These are phyloP conservation scores for Zygotorulaspora chibaensis DNA, from an alignment of 805 yeast species.

Conservation along the genomic window DNA sequence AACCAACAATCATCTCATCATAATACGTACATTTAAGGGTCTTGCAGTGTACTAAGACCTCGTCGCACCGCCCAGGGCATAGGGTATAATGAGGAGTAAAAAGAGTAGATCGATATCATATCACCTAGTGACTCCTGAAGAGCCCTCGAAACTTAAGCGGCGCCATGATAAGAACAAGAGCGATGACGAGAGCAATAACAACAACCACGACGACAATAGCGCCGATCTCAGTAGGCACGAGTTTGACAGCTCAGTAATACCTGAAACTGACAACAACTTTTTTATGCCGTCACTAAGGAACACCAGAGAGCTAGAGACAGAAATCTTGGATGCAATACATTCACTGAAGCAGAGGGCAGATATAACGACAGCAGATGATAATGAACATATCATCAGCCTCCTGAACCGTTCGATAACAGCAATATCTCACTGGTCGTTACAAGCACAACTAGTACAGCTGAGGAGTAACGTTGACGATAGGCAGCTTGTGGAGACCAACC, in stretches of 20 bases:
- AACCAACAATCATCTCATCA: not conserved
- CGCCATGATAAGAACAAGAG: not conserved
- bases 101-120: conserved; percentile 8
- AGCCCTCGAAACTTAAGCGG: conserved; percentile 9
- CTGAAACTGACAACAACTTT: not conserved
- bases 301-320: conserved; percentile 26
- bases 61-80: not conserved
- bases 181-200: not conserved
- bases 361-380: conserved; percentile 8
- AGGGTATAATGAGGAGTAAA: conserved; percentile 4
- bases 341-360: conserved; percentile 12
- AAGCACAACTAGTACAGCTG: conserved; percentile 28
- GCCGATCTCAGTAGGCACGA: not conserved
- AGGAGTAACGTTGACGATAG: conserved; percentile 22
- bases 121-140: conserved; percentile 27
- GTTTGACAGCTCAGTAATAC: not conserved
- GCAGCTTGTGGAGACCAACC: conserved; percentile 23
- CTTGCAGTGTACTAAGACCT: not conserved
- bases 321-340: conserved; percentile 17
- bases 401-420: conserved; percentile 28
- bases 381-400: conserved; percentile 20
- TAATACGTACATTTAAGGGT: not conserved
- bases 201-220: not conserved
- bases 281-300: conserved; percentile 19
- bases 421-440: conserved; percentile 33